Evolutionary conservation across 352 stramenopile genomes (phyloP).

Genomic region (Phytophthora fragariae): DNA sequence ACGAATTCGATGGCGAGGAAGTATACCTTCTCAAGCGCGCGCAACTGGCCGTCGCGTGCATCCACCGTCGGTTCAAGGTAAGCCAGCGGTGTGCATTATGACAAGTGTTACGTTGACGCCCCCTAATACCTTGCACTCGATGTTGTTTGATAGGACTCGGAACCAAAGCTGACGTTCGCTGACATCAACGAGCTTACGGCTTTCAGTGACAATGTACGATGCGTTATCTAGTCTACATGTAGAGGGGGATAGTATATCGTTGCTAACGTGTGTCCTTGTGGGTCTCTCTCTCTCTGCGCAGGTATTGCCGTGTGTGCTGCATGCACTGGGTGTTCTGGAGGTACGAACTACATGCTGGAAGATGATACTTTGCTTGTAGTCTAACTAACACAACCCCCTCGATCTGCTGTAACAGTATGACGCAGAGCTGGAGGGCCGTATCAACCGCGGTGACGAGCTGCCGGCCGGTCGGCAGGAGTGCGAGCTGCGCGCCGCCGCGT

Average conservation of each 20-base stretch:
- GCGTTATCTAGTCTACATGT: background rate
- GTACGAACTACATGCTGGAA: slow-evolving; percentile 32
- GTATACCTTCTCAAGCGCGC: slow-evolving; percentile 79
- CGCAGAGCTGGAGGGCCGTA: slow-evolving; percentile 51
- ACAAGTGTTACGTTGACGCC: background rate
- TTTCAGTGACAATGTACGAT: slow-evolving; percentile 71
- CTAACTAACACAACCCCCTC: background rate
- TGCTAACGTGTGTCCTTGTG: slow-evolving; percentile 9
- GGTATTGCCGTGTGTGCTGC: slow-evolving; percentile 80
- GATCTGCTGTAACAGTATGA: slow-evolving; percentile 53
- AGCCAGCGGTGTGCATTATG: background rate
- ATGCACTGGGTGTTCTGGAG: slow-evolving; percentile 74
- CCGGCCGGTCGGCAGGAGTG: slow-evolving; percentile 57
- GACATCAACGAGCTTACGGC: slow-evolving; percentile 74
- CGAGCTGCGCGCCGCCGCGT: slow-evolving; percentile 67
- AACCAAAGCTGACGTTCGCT: slow-evolving; percentile 57
- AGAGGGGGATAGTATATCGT: background rate
- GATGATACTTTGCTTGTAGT: background rate
- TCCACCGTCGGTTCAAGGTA: slow-evolving; percentile 80
- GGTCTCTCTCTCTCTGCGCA: slow-evolving; percentile 13
- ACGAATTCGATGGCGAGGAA: slow-evolving; percentile 50
- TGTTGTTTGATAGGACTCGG: slow-evolving; percentile 46
- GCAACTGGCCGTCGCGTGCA: slow-evolving; percentile 58
- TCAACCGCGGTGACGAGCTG: slow-evolving; percentile 61
- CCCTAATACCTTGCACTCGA: background rate